Conservation (phyloP, 2,329 filamentous ascomycete genomes). For the Neospermospora avenae region DNA sequence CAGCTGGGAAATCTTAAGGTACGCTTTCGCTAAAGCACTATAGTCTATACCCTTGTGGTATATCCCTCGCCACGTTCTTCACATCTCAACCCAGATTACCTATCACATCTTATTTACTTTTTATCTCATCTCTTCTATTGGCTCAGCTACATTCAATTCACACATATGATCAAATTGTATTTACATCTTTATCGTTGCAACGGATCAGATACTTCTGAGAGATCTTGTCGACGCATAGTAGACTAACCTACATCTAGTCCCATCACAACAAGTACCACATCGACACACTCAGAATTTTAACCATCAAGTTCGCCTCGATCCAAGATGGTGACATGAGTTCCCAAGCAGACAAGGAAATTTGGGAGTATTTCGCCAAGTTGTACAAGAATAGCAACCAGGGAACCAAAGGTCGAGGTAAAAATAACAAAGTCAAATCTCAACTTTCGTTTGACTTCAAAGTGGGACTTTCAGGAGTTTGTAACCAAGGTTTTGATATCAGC, state of each 20-base stretch:
- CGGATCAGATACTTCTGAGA: slow-evolving; percentile 1
- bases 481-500: no score
- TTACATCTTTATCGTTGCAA: slow-evolving; percentile 19
- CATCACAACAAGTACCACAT: slow-evolving; percentile 95
- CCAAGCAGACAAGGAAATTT: slow-evolving; percentile 69
- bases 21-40: background rate
- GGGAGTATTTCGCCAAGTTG: slow-evolving; percentile 79
- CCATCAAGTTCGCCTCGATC: slow-evolving; percentile 64
- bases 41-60: background rate
- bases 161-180: no score
- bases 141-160: no score
- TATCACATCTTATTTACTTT: no score
- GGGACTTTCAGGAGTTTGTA: no score
- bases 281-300: slow-evolving; percentile 66
- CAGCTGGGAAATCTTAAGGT: slow-evolving; percentile 92
- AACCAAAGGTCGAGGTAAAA: slow-evolving; percentile 93
- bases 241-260: slow-evolving; percentile 54
- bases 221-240: no score
- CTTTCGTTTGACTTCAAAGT: no score
- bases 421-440: slow-evolving; percentile 65
- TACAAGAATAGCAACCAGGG: slow-evolving; percentile 99
- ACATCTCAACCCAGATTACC: no score
- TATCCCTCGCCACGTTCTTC: no score
- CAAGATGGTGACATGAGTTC: slow-evolving; percentile 60
- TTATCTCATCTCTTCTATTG: no score